These are phyloP conservation scores for Candolleomyces aberdarensis DNA, from an alignment of 768 basidiomycete species.

Conservation along the genomic window DNA sequence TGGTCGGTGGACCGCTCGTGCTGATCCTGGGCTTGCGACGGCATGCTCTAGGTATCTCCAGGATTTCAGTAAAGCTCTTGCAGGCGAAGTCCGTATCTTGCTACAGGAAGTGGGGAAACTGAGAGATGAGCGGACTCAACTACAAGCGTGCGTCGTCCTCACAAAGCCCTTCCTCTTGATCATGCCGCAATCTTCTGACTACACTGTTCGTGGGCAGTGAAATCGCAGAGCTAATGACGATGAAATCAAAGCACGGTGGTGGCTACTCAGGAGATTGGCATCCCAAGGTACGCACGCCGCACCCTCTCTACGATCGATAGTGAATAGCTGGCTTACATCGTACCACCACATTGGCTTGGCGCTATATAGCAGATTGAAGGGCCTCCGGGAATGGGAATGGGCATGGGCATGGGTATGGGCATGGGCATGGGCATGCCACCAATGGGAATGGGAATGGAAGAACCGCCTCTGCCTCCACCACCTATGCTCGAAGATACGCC, in stretches of 20 bases:
- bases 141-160: constrained; percentile 67
- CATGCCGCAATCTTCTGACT: background rate
- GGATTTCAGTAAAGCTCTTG: constrained; percentile 82
- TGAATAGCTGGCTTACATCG: background rate
- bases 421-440: background rate
- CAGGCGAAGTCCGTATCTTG: constrained; percentile 74
- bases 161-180: background rate
- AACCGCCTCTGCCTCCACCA: constrained; percentile 39
- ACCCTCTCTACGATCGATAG: background rate
- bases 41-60: constrained; percentile 38
- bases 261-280: constrained; percentile 76
- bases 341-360: background rate
- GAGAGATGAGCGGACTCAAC: constrained; percentile 66
- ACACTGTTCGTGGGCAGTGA: constrained; percentile 44
- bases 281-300: background rate
- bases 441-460: constrained; percentile 29
- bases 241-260: constrained; percentile 79
- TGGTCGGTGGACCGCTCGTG: background rate
- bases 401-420: background rate
- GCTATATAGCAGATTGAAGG: constrained; percentile 22
- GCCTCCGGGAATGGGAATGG: constrained; percentile 23
- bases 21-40: background rate
- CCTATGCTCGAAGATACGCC: constrained; percentile 43
- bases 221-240: constrained; percentile 79
- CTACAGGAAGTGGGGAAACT: constrained; percentile 79